Base-by-base conservation (phyloP, 2,329 filamentous ascomycete genomes). In the Venturia oleaginea region DNA sequence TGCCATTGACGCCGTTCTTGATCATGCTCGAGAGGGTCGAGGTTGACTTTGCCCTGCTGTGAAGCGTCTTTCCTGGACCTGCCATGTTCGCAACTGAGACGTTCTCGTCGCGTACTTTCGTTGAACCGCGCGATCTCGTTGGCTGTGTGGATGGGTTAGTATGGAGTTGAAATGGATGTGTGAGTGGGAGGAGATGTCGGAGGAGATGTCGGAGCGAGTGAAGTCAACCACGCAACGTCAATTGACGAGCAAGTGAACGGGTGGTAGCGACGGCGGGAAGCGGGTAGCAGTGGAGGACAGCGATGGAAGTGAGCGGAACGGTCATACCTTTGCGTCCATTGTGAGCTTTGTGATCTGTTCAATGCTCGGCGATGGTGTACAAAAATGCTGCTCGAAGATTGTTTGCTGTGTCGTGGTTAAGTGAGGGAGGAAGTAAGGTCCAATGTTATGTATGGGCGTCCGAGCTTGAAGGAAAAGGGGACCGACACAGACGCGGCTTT, bases 41-140 rank as follows among this genome's bases (percentile, higher is more conserved):
- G 40, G 82, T 86, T 10, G 92, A 95, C 77, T 96, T 96, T 78
- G 91, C 88, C 67, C 89, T 88, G 70, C 91, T 87, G 70, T 95
- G 90, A 63, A 83, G 55, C 13, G 65, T 78, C 73, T 86, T 86
- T 69, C 83, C 83, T 66, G 80, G 68, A 63, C 73, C 72, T 54
- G 74, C 76, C 34, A 61, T 68, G 67, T 75, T 77, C 63, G 79
- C 74, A 63, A 81, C 78, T n/a, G 80, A 75, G 66, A 81, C 77
- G 75, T 94, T 94, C 77, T 95, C 91, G 77, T 91, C 88, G 72
- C 82, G 81, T 71, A 83, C 79, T 74, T 84, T 83, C 73, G 86
- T 76, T 59, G 79, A 75, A 72, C 86, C 83, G 69, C 80, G 69
- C 60, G 83, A 84, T 76, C 89, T 84, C 75, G 89, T 88, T 67